Percentiles rank a stretch among this genome's conserved stretches.
These are phyloP conservation scores for Oxytropis ochrocephala DNA, from an alignment of 306 rosid genomes.

Conservation along the genomic window DNA sequence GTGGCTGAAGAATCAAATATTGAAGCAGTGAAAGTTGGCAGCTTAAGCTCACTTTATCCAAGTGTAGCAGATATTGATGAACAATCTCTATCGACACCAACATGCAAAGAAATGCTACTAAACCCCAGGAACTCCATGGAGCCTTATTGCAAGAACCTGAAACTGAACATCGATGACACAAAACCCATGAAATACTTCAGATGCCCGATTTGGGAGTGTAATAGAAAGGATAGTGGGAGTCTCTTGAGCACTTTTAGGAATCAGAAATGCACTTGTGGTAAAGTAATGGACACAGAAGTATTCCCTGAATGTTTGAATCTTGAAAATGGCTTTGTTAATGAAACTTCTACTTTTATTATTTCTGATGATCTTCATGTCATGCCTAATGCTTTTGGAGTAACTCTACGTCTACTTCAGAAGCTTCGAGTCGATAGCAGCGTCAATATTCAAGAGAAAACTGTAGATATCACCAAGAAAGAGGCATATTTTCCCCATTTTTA, in stretches of 20 bases:
- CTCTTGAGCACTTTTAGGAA: neutral
- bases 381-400: neutral
- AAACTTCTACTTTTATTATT: neutral
- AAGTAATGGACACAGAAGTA: neutral
- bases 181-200: neutral
- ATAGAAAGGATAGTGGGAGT: neutral
- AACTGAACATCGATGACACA: neutral
- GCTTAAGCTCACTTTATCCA: neutral
- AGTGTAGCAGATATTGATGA: no score
- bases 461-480: no score
- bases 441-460: no score
- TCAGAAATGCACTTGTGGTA: neutral
- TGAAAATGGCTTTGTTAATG: neutral
- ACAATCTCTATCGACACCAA: neutral
- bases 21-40: neutral
- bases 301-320: neutral
- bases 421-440: no score
- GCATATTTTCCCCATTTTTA: no score
- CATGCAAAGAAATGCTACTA: neutral
- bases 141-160: neutral
- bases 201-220: neutral
- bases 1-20: neutral
- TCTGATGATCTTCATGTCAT: neutral
- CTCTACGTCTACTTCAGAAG: neutral
- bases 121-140: constrained; percentile 13